Evolutionary conservation across 73 alveolate genomes (phyloP).

Genomic region (Tetrahymena borealis): DNA sequence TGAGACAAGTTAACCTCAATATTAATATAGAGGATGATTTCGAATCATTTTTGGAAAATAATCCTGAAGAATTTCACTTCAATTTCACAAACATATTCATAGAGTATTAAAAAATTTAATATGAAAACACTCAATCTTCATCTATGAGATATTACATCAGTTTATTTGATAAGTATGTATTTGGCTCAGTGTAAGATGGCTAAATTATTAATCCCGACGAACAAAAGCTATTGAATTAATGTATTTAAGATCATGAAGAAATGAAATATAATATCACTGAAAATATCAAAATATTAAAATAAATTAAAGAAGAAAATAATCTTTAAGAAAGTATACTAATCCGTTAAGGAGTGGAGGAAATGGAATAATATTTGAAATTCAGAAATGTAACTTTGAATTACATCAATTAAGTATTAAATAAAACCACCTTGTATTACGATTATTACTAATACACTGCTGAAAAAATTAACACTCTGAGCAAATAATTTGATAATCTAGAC

Average conservation of each 20-base stretch:
- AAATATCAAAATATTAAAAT: neutral
- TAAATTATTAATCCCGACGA: neutral
- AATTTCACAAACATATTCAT: neutral
- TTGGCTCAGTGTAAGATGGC: neutral
- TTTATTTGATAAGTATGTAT: neutral
- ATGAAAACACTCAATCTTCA: neutral
- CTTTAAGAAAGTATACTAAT: neutral
- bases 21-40: neutral
- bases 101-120: neutral
- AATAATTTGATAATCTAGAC: neutral
- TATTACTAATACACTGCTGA: neutral
- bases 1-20: neutral
- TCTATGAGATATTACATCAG: neutral
- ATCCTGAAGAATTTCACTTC: neutral
- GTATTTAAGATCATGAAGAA: neutral
- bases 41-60: neutral
- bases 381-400: neutral
- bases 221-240: neutral
- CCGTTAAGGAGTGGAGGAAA: neutral
- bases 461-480: neutral
- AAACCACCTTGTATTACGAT: neutral
- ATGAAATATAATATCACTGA: neutral
- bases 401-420: neutral
- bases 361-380: neutral
- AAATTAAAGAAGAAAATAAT: neutral